Conservation (phyloP, 805 yeast genomes). For the Priceomyces melissophilus region DNA sequence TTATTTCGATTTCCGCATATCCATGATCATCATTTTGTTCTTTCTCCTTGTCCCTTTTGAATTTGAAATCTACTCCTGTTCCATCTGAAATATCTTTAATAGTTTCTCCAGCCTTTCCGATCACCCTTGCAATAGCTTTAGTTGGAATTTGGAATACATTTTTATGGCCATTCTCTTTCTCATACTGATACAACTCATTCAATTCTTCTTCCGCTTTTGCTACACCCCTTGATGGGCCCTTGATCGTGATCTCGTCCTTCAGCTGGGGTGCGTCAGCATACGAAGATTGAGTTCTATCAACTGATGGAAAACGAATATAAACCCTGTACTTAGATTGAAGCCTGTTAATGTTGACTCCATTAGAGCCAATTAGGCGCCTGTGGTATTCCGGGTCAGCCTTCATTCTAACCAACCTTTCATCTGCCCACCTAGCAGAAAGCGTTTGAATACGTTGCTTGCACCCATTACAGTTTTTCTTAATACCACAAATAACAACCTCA, state of each 20-base stretch:
- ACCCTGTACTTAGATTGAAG: constrained; percentile 87
- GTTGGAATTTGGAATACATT: constrained; percentile 64
- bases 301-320: constrained; percentile 66
- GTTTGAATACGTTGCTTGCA: constrained; percentile 58
- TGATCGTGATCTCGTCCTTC: constrained; percentile 63
- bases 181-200: constrained; percentile 78
- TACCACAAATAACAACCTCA: constrained; percentile 65
- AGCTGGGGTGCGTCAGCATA: constrained; percentile 40
- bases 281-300: constrained; percentile 21
- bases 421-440: constrained; percentile 74
- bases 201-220: constrained; percentile 80
- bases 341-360: constrained; percentile 77
- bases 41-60: constrained; percentile 30
- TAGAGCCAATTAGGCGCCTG: constrained; percentile 77
- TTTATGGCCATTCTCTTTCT: constrained; percentile 77
- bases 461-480: constrained; percentile 72
- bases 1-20: constrained; percentile 59
- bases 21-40: constrained; percentile 47
- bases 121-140: constrained; percentile 75
- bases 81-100: constrained; percentile 77
- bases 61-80: constrained; percentile 55
- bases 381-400: constrained; percentile 76
- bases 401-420: constrained; percentile 64
- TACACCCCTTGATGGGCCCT: constrained; percentile 91
- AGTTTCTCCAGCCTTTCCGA: constrained; percentile 85